Conservation (phyloP, 192 early-diverging fungal species). For the Phycomyces blakesleeanus region DNA sequence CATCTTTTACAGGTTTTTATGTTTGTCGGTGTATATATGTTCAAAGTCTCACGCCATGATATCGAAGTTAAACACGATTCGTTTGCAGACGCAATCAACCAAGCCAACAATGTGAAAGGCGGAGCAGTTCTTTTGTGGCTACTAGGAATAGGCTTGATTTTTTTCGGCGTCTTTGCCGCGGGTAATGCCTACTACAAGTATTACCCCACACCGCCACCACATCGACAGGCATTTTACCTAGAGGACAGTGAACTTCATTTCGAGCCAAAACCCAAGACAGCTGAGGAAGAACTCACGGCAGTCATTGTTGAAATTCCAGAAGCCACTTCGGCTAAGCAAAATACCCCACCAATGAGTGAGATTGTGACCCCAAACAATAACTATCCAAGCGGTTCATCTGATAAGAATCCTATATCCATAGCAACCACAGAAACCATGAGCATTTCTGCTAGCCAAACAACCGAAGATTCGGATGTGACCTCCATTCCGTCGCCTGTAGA, state of each 20-base stretch:
- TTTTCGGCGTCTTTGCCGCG: slow-evolving; percentile 29
- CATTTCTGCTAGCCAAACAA: not conserved
- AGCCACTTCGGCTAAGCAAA: too few relatives aligned
- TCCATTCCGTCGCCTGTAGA: not conserved
- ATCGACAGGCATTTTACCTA: not conserved
- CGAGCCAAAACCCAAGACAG: not conserved
- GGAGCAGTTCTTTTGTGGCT: slow-evolving; percentile 27
- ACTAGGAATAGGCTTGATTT: slow-evolving; percentile 29
- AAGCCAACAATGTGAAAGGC: slow-evolving; percentile 12
- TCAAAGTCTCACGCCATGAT: slow-evolving; percentile 11
- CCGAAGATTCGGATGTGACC: not conserved
- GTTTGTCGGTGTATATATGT: slow-evolving; percentile 42
- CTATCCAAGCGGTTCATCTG: not conserved
- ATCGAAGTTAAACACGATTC: slow-evolving; percentile 15
- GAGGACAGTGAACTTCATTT: not conserved
- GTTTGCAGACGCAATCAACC: slow-evolving; percentile 32
- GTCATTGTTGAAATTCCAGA: not conserved
- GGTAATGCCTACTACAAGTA: slow-evolving; percentile 36
- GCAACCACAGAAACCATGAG: not conserved
- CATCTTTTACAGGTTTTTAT: slow-evolving; percentile 31
- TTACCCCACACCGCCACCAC: slow-evolving; percentile 31
- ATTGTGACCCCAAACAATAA: too few relatives aligned
- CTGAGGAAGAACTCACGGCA: not conserved
- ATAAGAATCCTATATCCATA: not conserved
- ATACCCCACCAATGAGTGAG: too few relatives aligned